phyloP scores from a whole-genome alignment of 1,284 basidiomycete species.

The Apiotrichum mycotoxinovorans region DNA sequence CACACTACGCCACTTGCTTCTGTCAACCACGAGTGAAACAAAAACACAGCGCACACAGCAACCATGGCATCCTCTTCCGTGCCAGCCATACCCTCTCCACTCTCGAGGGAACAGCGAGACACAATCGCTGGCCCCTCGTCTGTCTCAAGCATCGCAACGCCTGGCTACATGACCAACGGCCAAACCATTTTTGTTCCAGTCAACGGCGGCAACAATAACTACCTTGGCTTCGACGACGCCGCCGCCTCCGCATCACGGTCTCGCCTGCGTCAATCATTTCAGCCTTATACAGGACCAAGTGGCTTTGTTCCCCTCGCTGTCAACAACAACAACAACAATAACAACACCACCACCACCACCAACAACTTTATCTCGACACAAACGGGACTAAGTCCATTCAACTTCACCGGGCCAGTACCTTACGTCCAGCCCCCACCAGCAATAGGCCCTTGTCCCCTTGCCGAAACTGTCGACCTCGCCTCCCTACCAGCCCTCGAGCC shows the following conservation, averaged over 20 bases:
- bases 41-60: neutral
- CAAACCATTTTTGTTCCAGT: neutral
- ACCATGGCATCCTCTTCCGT: slow-evolving; percentile 3
- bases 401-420: neutral
- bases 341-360: neutral
- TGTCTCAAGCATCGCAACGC: too few relatives aligned
- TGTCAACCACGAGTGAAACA: too few relatives aligned
- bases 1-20: too few relatives aligned
- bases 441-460: slow-evolving; percentile 1
- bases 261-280: neutral
- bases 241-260: neutral
- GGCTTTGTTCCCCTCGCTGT: too few relatives aligned
- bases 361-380: neutral
- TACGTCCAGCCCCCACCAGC: neutral
- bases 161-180: neutral
- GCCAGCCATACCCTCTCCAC: neutral
- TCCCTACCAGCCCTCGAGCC: slow-evolving; percentile 1
- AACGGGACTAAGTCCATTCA: neutral
- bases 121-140: neutral
- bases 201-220: neutral
- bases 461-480: neutral
- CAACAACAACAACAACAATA: neutral
- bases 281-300: neutral
- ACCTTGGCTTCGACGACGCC: neutral
- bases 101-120: neutral